Percentiles rank a stretch among this genome's conserved stretches.
Conservation (phyloP, 2,329 filamentous ascomycete genomes). For the Ceratocystiopsis minuta region DNA sequence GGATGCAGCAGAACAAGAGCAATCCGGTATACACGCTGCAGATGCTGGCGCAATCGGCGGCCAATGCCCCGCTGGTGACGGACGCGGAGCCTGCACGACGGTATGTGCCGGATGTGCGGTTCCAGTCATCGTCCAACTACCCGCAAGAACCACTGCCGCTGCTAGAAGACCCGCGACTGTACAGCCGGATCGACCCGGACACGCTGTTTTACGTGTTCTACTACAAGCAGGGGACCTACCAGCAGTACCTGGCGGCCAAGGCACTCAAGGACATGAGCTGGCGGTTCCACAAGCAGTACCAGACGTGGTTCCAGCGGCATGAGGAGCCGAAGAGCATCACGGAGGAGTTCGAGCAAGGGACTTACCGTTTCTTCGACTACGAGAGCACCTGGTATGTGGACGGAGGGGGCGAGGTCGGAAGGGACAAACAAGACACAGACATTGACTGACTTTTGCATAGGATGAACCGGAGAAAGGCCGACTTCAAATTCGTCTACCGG, state of each 20-base stretch:
- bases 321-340: conserved; percentile 98
- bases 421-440: background rate
- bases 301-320: conserved; percentile 97
- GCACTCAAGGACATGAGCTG: conserved; percentile 97
- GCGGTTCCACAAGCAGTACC: conserved; percentile 99
- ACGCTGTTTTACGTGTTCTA: conserved; percentile 98
- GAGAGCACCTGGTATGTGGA: conserved; percentile 81
- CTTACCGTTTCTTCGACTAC: conserved; percentile 98
- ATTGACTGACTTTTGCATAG: conserved; percentile 27
- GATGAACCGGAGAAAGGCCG: conserved; percentile 97
- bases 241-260: conserved; percentile 89
- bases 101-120: conserved; percentile 69
- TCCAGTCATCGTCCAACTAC: conserved; percentile 61
- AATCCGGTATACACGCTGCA: conserved; percentile 50
- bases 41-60: conserved; percentile 59
- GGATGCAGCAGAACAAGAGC: conserved; percentile 38
- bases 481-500: conserved; percentile 97
- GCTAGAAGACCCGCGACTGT: conserved; percentile 79
- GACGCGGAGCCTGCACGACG: conserved; percentile 71
- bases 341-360: conserved; percentile 96
- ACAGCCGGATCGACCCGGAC: conserved; percentile 74
- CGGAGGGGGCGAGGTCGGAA: too few species aligned
- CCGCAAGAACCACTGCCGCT: conserved; percentile 83
- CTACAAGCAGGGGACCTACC: conserved; percentile 90
- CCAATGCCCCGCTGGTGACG: conserved; percentile 51